Conservation (phyloP, 169 alveolate genomes). For the Plasmodium blacklocki region DNA sequence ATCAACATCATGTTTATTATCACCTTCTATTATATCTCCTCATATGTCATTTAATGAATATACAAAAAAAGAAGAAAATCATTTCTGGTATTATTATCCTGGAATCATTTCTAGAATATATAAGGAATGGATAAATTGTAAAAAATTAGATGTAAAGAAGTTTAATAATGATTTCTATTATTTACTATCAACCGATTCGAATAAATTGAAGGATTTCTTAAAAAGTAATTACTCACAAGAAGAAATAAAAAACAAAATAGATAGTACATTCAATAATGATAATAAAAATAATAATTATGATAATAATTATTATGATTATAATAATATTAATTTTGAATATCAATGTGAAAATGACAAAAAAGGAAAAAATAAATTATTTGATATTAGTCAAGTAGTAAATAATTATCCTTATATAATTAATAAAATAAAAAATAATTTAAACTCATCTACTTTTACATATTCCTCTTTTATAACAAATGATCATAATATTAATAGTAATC, state of each 20-base stretch:
- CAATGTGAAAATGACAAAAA: slow-evolving; percentile 21
- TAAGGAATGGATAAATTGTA: slow-evolving; percentile 74
- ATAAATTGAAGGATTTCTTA: slow-evolving; percentile 29
- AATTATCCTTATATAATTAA: slow-evolving; percentile 20
- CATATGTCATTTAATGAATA: slow-evolving; percentile 6
- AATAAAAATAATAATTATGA: too few species aligned
- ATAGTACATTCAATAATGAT: too few species aligned
- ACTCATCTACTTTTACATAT: slow-evolving; percentile 14
- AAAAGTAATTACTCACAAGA: slow-evolving; percentile 22
- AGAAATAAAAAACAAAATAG: too few species aligned
- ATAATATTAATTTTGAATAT: too few species aligned
- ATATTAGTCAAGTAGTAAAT: slow-evolving; percentile 61
- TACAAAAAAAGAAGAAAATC: slow-evolving; percentile 29
- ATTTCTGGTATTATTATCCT: slow-evolving; percentile 72
- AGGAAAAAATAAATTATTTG: slow-evolving; percentile 49
- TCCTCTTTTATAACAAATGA: slow-evolving; percentile 21
- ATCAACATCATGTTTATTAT: too few species aligned
- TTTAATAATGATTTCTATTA: slow-evolving; percentile 71
- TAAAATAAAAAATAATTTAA: slow-evolving; percentile 3
- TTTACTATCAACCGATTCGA: slow-evolving; percentile 31
- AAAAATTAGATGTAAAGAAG: slow-evolving; percentile 62
- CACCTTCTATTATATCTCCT: not conserved
- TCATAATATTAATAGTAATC: not conserved
- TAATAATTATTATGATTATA: too few species aligned
- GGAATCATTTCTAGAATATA: slow-evolving; percentile 72